A percentile compares a stretch with the other conserved stretches of the same genome.
Conservation (phyloP, 768 basidiomycete genomes). For the Antrodiella citrinella region DNA sequence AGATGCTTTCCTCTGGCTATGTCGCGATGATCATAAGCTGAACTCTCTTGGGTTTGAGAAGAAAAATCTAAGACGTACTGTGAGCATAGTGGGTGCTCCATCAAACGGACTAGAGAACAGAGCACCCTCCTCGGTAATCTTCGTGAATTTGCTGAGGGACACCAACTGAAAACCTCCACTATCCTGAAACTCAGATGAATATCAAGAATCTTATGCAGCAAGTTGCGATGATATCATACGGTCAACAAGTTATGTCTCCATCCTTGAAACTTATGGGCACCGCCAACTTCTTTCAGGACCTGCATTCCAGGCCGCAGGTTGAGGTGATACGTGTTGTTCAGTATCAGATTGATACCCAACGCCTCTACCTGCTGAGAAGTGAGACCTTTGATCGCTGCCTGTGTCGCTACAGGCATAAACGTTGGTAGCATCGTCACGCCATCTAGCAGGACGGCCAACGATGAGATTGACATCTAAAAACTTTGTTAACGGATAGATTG, state of each 20-base stretch:
- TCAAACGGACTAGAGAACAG: conserved; percentile 79
- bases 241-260: conserved; percentile 84
- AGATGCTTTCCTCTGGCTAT: conserved; percentile 87
- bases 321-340: conserved; percentile 89
- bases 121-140: conserved; percentile 85
- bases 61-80: conserved; percentile 36
- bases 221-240: conserved; percentile 25
- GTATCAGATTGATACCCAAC: conserved; percentile 72
- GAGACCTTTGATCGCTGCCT: conserved; percentile 88
- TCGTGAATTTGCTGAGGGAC: conserved; percentile 75
- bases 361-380: conserved; percentile 78
- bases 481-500: too few relatives aligned
- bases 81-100: conserved; percentile 83
- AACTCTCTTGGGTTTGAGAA: neutral
- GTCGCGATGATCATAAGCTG: neutral
- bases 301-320: conserved; percentile 78
- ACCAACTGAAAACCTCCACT: conserved; percentile 89
- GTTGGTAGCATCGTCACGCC: conserved; percentile 79
- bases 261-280: conserved; percentile 86
- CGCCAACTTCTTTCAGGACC: conserved; percentile 66
- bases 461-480: conserved; percentile 3
- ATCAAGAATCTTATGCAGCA: conserved; percentile 2
- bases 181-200: too few relatives aligned
- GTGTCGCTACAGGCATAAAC: conserved; percentile 92
- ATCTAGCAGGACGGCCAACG: conserved; percentile 43